These are phyloP conservation scores for Iberis amara DNA, from an alignment of 441 rosid species.

Conservation along the genomic window DNA sequence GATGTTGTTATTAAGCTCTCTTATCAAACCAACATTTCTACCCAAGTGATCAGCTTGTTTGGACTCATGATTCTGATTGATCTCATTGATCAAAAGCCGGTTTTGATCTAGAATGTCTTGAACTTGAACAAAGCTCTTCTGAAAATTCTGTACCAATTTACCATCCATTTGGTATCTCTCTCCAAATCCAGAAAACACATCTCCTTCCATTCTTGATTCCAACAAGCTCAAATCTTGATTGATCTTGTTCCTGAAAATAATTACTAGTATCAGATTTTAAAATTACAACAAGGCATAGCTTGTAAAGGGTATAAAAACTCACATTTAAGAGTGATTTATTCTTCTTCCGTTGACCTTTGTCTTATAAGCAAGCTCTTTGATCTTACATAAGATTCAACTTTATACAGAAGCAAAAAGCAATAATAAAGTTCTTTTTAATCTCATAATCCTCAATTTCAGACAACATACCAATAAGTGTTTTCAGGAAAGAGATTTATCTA, in stretches of 20 bases:
- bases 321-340: slow-evolving; percentile 4
- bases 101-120: slow-evolving; percentile 76
- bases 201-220: slow-evolving; percentile 54
- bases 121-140: slow-evolving; percentile 70
- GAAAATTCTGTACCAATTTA: slow-evolving; percentile 58
- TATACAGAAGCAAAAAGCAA: slow-evolving; percentile 1
- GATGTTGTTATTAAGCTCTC: slow-evolving; percentile 79
- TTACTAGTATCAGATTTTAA: background rate
- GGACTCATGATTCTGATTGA: slow-evolving; percentile 80
- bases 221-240: slow-evolving; percentile 22
- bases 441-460: slow-evolving; percentile 9
- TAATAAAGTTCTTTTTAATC: background rate
- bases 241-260: slow-evolving; percentile 15
- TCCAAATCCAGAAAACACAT: slow-evolving; percentile 51
- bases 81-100: slow-evolving; percentile 69
- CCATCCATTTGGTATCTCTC: slow-evolving; percentile 56
- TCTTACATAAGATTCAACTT: slow-evolving; percentile 18
- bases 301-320: background rate
- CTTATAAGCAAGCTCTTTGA: background rate
- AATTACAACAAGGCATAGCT: background rate
- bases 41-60: slow-evolving; percentile 67
- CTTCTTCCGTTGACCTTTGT: background rate
- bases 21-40: slow-evolving; percentile 65
- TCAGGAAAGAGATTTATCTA: slow-evolving; percentile 15
- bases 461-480: slow-evolving; percentile 2